These are phyloP conservation scores for Apophysomyces sp. DNA, from an alignment of 371 early-diverging fungal genomes.

Conservation along the genomic window DNA sequence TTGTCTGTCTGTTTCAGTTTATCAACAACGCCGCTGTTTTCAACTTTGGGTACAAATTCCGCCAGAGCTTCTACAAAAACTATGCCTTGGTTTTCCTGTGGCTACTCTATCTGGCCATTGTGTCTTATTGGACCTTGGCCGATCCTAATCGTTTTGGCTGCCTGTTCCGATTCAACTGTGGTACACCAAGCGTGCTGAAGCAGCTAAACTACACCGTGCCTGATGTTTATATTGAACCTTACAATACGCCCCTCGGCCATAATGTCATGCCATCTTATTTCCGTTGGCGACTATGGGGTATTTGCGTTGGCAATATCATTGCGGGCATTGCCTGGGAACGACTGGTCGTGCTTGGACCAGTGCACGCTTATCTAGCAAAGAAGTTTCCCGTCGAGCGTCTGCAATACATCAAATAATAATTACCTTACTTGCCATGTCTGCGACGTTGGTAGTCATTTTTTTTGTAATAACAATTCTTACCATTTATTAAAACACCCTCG, in stretches of 20 bases:
- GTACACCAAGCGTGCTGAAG: slow-evolving; percentile 46
- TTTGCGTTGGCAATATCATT: slow-evolving; percentile 36
- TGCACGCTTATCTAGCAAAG: slow-evolving; percentile 20
- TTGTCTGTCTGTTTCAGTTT: slow-evolving; percentile 67
- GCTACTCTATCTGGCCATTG: slow-evolving; percentile 46
- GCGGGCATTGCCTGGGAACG: slow-evolving; percentile 41
- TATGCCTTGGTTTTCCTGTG: slow-evolving; percentile 60
- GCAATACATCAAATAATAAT: not conserved
- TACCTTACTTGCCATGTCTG: not conserved
- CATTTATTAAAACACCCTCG: too few relatives aligned
- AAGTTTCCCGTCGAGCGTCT: slow-evolving; percentile 9
- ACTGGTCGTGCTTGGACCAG: slow-evolving; percentile 52
- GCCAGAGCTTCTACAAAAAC: slow-evolving; percentile 62
- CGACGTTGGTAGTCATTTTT: too few relatives aligned
- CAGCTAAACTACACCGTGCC: slow-evolving; percentile 51
- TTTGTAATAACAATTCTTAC: too few relatives aligned
- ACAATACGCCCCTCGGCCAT: slow-evolving; percentile 62
- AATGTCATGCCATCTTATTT: slow-evolving; percentile 69
- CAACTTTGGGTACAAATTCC: slow-evolving; percentile 72
- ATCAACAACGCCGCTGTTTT: slow-evolving; percentile 71
- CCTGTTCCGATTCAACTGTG: slow-evolving; percentile 78
- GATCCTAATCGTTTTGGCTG: slow-evolving; percentile 74
- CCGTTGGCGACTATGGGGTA: slow-evolving; percentile 65
- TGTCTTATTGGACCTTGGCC: slow-evolving; percentile 59
- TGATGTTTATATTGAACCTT: slow-evolving; percentile 51